Percentiles rank a stretch among this genome's conserved stretches.
These are phyloP conservation scores for Rhododendron simsii DNA, from an alignment of 148 eudicot genomes.

Conservation along the genomic window DNA sequence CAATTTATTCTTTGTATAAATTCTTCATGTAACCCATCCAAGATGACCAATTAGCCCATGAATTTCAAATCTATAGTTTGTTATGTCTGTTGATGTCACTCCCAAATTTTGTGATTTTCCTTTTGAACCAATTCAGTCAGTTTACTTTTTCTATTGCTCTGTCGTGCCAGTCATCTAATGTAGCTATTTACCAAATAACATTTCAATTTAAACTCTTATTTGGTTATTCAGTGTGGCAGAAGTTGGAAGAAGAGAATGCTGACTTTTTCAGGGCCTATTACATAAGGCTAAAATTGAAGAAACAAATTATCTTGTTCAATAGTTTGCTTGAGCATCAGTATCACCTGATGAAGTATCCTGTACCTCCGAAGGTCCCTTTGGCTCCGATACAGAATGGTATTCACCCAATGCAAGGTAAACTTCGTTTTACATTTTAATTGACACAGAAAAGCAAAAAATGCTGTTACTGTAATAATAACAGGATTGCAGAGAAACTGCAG, in stretches of 20 bases:
- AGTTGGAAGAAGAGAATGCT: conserved; percentile 98
- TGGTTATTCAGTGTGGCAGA: conserved; percentile 81
- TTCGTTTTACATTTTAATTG: background rate
- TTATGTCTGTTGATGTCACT: background rate
- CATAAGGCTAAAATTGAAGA: conserved; percentile 93
- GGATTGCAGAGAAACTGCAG: background rate
- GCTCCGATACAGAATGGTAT: conserved; percentile 93
- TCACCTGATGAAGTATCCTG: conserved; percentile 73
- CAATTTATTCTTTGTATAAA: background rate
- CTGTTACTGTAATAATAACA: background rate
- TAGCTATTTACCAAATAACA: background rate
- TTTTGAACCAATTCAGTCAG: background rate
- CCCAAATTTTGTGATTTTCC: background rate
- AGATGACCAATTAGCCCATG: background rate
- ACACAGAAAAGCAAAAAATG: background rate
- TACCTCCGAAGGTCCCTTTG: conserved; percentile 81
- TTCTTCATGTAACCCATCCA: background rate
- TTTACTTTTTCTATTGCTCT: background rate
- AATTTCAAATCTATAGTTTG: background rate
- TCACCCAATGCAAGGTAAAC: conserved; percentile 85
- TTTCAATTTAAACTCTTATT: conserved; percentile 2
- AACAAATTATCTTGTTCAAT: conserved; percentile 90
- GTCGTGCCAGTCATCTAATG: background rate
- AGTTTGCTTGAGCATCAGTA: conserved; percentile 91
- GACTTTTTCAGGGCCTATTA: conserved; percentile 95